Evolutionary conservation across 306 rosid species (phyloP).

Genomic region (Macrotyloma uniflorum): DNA sequence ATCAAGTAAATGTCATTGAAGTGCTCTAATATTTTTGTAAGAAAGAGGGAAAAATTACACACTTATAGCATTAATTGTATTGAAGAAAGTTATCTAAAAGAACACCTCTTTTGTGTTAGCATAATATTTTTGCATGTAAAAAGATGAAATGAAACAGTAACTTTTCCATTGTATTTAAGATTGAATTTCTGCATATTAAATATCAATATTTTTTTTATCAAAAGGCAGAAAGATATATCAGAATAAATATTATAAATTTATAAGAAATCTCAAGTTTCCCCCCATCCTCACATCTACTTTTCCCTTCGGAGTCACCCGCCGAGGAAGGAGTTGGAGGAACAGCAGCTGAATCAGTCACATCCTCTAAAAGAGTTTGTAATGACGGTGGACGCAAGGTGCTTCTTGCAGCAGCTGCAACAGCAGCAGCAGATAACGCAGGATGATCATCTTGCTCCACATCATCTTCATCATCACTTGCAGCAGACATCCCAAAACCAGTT

Average conservation of each 20-base stretch:
- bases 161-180: background rate
- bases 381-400: constrained; percentile 96
- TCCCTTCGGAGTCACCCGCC: constrained; percentile 96
- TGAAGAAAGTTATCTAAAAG: background rate
- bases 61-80: background rate
- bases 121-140: constrained; percentile 1
- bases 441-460: constrained; percentile 65
- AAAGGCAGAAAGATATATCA: background rate
- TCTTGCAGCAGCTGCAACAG: constrained; percentile 95
- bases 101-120: background rate
- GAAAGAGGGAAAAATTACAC: background rate
- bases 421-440: constrained; percentile 84
- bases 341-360: constrained; percentile 62
- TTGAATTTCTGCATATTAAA: constrained; percentile 6
- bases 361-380: constrained; percentile 96
- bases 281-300: constrained; percentile 76
- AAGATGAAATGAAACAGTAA: background rate
- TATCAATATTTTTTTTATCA: background rate
- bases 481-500: constrained; percentile 74
- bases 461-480: constrained; percentile 91
- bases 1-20: constrained; percentile 3
- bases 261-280: constrained; percentile 29
- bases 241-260: background rate
- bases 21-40: background rate
- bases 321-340: constrained; percentile 74